Evolutionary conservation across 768 basidiomycete genomes (phyloP), one percentile per base, ranked within the genome.

Genomic region (Ephemerocybe angulata): DNA sequence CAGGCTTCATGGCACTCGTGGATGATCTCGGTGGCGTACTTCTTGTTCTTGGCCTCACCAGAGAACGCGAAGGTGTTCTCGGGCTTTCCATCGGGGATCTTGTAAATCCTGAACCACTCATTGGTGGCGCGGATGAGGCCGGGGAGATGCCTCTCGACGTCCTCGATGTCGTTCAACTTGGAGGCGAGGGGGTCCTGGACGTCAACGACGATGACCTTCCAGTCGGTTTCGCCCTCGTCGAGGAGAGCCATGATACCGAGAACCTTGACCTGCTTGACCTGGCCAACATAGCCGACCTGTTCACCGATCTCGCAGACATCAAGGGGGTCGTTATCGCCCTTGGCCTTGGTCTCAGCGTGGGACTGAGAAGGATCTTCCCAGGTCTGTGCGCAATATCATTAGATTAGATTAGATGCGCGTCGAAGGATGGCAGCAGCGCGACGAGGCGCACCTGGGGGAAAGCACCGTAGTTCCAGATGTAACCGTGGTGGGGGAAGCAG

Each of bases 391-490:
- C 25, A 11, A 57, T 50, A 58, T 42, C n/a, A 50, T 51, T 52
- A 50, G 58, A 41, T 56, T 42, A 56, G 59, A 59, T 48, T 42
- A 59, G 22, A 52, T 37, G 17, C 25, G 57, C 51, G 43, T 43
- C 48, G 55, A 30, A 22, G 35, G 27, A 19, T 25, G 6, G 24
- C 31, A 8, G 24, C 37, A 27, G 27, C 46, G 25, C 12, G 33
- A 31, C 40, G 17, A n/a, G 40, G 66, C 84, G 46, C 53, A 88
- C 93, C 84, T 96, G 93, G 58, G 96, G 96, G 85, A 99, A 97
- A 56, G 95, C 94, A 65, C 96, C 96, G 68, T 99, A 99, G 82
- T 99, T 99, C 97, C 97, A 99, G 80, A 99, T 94, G 81, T 98
- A 95, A 33, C 97, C 96, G 70, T 98, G 95, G 80, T 99, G 97